Base-by-base conservation (phyloP, 495 filamentous ascomycete genomes). In the Stereocaulon alpinum region DNA sequence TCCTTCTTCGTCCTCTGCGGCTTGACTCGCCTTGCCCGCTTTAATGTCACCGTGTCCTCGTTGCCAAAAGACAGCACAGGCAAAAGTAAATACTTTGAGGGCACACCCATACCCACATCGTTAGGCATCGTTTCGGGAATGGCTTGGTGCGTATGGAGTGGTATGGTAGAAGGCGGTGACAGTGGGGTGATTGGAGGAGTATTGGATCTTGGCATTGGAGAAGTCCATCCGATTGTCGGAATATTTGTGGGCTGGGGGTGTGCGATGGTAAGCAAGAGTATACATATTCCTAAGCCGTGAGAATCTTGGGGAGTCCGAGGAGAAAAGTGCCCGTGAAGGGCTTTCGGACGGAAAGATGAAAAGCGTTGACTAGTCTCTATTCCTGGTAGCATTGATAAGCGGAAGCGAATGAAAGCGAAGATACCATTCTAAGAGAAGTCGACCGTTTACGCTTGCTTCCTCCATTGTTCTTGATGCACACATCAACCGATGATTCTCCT, bases 251-350 rank as follows among this genome's bases (percentile, higher is more conserved):
- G 88, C 17, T 85, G 91, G 66, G 93, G 92, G 1, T 94, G 87
- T 65, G 70, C 89, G 65, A 96, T 98, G 93, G 85, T 91, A 61
- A 95, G 89, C 74, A 92, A 91, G 79, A 89, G 82, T 37, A 81
- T 98, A 68, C 90, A 94, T 68, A 91, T 98, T 44, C 93, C 93
- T n/a, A 98, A 98, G 80, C 88, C 90, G 49, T 96, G 66, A 70
- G 34, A 12, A n/a, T 7, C 20, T 43, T 1, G 11, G 32, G 37
- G 17, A 32, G 9, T 9, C 37, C 44, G 3, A n/a, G 32, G 57
- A 10, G 27, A 22, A 54, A 40, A n/a, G 34, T 3, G 48, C 32
- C 18, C 15, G 20, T 4, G n/a, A 10, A 11, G 15, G n/a, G 37
- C 6, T 18, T 59, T 24, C 34, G 34, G 17, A 40, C 0, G 17